Evolutionary conservation across 208 protist species (phyloP), one percentile per base, ranked within the genome.

Genomic region (Zelonia costaricensis): DNA sequence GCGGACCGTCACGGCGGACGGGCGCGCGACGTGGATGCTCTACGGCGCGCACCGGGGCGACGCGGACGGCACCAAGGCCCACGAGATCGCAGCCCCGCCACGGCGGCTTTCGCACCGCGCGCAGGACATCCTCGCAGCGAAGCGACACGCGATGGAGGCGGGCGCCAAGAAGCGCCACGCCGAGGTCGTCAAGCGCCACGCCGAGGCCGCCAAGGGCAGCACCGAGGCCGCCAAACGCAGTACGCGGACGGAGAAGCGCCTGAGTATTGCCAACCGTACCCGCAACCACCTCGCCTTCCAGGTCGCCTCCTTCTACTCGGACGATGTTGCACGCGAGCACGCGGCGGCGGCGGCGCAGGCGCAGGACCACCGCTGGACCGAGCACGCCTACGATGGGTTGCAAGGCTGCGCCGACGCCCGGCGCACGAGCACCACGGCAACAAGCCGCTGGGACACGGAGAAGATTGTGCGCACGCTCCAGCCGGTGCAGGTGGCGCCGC

Each of bases 41-140:
- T 65, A 81, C 28, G 56, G 60, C 31, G 62, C 78, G 13, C 72
- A 68, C 18, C 58, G 53, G 44, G 67, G 69, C 3, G 71, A 78
- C 30, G 52, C 55, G 20, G 30, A 16, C 18, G 38, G 49, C 20
- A 40, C 53, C n/a, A 30, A 49, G n/a, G 51, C 65, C 43, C 71
- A 68, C 23, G 79, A 84, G 48, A 73, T 91, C n/a, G 47, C 66
- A 3, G 67, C 78, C 0, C 84, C 84, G 25, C 84, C 84, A 12
- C 75, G 61, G 57, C 56, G 56, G n/a, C 75, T 91, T 16, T 91
- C 84, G 42, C 80, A 69, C 27, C 80, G 84, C 9, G 84, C 80
- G 44, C 74, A 91, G 66, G 74, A 82, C 46, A 85, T 83, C 46
- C 70, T 91, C 36, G 66, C 67, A 9, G 48, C 66, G 2, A 79